Conservation (phyloP, 345 rosid species). For the Excoecaria cochinchinensis region DNA sequence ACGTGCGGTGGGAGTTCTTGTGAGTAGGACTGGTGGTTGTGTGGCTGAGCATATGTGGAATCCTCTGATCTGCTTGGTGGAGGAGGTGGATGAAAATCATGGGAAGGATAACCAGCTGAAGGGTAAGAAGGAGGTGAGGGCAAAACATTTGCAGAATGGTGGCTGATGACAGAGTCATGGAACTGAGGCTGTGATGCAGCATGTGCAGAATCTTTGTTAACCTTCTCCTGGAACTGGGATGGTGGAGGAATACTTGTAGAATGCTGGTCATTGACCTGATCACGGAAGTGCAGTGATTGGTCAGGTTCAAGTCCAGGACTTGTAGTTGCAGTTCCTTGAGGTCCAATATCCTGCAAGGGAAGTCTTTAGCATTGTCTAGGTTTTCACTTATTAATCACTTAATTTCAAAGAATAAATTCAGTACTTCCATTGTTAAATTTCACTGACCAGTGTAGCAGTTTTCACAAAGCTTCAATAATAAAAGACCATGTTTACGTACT, state of each 20-base stretch:
- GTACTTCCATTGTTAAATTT: slow-evolving; percentile 1
- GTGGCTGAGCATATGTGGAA: slow-evolving; percentile 51
- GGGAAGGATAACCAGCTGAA: slow-evolving; percentile 47
- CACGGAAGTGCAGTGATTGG: slow-evolving; percentile 47
- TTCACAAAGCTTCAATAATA: not conserved
- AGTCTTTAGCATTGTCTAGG: slow-evolving; percentile 1
- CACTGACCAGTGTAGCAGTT: not conserved
- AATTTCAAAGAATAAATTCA: not conserved
- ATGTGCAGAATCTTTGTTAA: slow-evolving; percentile 37
- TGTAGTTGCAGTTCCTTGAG: slow-evolving; percentile 38
- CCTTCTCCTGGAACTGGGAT: slow-evolving; percentile 44
- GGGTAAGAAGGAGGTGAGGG: slow-evolving; percentile 47
- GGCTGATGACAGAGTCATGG: slow-evolving; percentile 20
- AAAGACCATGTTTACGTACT: not conserved
- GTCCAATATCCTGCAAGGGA: slow-evolving; percentile 57
- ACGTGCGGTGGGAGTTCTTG: slow-evolving; percentile 58
- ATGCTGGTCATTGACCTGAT: slow-evolving; percentile 43
- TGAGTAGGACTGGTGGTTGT: slow-evolving; percentile 51
- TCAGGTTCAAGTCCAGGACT: slow-evolving; percentile 46
- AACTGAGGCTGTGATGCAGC: slow-evolving; percentile 28
- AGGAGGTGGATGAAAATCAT: slow-evolving; percentile 56
- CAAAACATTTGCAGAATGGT: slow-evolving; percentile 5
- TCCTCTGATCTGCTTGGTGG: slow-evolving; percentile 39
- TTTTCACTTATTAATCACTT: not conserved
- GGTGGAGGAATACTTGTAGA: slow-evolving; percentile 45